Conservation (phyloP, 2,329 filamentous ascomycete genomes). For the Fusarium foetens region DNA sequence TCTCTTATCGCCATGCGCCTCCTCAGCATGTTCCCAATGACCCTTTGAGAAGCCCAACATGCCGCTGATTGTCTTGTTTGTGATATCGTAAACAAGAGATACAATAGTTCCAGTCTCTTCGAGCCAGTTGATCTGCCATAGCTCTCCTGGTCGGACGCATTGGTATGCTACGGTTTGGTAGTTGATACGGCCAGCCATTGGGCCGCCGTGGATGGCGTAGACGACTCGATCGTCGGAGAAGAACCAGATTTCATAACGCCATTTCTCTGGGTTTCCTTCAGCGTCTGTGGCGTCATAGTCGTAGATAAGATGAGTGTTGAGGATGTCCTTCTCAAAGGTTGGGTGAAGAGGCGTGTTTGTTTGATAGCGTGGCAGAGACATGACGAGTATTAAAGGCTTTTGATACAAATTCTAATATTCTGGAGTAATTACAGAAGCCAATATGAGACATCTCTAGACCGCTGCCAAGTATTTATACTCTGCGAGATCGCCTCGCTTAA, state of each 20-base stretch:
- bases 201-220: constrained; percentile 69
- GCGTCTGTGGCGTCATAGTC: constrained; percentile 62
- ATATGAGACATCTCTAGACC: accelerated
- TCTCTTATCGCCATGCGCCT: constrained; percentile 66
- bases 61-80: constrained; percentile 59
- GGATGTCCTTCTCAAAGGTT: constrained; percentile 59
- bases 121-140: constrained; percentile 71
- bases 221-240: constrained; percentile 64
- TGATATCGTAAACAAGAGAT: constrained; percentile 66
- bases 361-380: constrained; percentile 40
- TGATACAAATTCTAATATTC: neutral
- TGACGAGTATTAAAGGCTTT: neutral
- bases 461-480: neutral
- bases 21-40: constrained; percentile 62
- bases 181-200: constrained; percentile 65
- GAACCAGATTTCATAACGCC: constrained; percentile 72
- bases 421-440: neutral
- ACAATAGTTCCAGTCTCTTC: constrained; percentile 69
- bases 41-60: constrained; percentile 65
- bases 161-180: constrained; percentile 66
- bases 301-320: constrained; percentile 65
- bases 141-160: constrained; percentile 65
- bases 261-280: constrained; percentile 64
- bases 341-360: constrained; percentile 42
- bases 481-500: neutral